phyloP scores from a whole-genome alignment of 129 eudicot genomes.

The Smallanthus sonchifolius region DNA sequence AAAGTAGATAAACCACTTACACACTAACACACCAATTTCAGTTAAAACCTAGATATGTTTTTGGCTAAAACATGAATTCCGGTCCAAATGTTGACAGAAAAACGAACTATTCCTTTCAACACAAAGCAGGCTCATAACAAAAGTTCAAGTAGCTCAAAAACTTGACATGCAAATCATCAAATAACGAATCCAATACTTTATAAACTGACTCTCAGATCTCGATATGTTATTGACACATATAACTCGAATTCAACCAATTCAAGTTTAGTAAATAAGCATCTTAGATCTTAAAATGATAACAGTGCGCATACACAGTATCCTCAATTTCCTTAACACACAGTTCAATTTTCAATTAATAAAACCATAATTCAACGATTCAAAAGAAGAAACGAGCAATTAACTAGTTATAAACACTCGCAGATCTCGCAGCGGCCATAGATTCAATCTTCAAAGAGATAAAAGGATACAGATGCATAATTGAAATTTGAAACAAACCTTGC shows the following conservation, averaged over 20 bases:
- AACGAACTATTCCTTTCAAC: neutral
- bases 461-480: neutral
- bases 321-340: neutral
- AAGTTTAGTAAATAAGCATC: neutral
- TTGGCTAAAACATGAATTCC: neutral
- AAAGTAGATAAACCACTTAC: neutral
- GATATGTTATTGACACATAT: neutral
- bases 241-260: neutral
- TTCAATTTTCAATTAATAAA: neutral
- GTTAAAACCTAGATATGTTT: neutral
- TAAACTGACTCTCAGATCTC: neutral
- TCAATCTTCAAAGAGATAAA: neutral
- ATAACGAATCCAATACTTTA: neutral
- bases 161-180: neutral
- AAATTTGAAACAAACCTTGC: conserved; percentile 15
- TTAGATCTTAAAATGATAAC: conserved; percentile 4
- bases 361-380: conserved; percentile 12
- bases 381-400: neutral
- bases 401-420: neutral
- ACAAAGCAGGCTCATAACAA: neutral
- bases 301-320: neutral
- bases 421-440: conserved; percentile 10
- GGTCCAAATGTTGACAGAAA: neutral
- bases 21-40: neutral
- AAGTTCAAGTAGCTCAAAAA: too few species aligned